Evolutionary conservation across 495 filamentous ascomycete species (phyloP).

Genomic region (Penicillium crystallinum): DNA sequence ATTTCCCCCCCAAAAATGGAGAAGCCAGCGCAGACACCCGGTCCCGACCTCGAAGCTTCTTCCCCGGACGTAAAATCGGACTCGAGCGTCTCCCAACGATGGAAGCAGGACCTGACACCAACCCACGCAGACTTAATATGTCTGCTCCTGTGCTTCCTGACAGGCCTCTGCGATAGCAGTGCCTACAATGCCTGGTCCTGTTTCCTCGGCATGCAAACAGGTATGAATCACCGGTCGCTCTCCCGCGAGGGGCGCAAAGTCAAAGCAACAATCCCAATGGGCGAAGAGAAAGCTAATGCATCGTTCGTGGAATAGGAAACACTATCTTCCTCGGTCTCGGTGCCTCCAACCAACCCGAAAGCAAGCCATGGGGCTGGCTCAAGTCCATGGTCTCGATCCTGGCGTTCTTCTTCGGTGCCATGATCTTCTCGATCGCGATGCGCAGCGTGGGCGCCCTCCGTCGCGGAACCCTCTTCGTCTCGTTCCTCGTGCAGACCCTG

Average conservation of each 20-base stretch:
- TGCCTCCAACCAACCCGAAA: slow-evolving; percentile 46
- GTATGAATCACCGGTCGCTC: slow-evolving; percentile 36
- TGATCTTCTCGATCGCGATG: slow-evolving; percentile 40
- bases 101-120: slow-evolving; percentile 36
- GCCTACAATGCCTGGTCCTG: slow-evolving; percentile 59
- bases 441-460: slow-evolving; percentile 32
- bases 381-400: slow-evolving; percentile 56
- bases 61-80: slow-evolving; percentile 7
- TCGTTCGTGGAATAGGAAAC: slow-evolving; percentile 42
- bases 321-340: slow-evolving; percentile 64
- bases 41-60: slow-evolving; percentile 24
- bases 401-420: slow-evolving; percentile 52
- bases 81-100: slow-evolving; percentile 16
- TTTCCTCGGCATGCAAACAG: slow-evolving; percentile 62
- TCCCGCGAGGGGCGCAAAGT: slow-evolving; percentile 11
- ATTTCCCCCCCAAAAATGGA: slow-evolving; percentile 13
- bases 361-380: slow-evolving; percentile 57
- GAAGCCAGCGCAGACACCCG: slow-evolving; percentile 8
- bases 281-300: background rate
- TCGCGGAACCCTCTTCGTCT: slow-evolving; percentile 49
- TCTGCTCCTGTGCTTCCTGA: slow-evolving; percentile 51
- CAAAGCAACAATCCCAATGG: background rate
- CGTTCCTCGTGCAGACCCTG: slow-evolving; percentile 53
- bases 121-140: slow-evolving; percentile 49
- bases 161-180: slow-evolving; percentile 56